phyloP scores from a whole-genome alignment of 306 rosid species.

The Acacia acuminata region DNA sequence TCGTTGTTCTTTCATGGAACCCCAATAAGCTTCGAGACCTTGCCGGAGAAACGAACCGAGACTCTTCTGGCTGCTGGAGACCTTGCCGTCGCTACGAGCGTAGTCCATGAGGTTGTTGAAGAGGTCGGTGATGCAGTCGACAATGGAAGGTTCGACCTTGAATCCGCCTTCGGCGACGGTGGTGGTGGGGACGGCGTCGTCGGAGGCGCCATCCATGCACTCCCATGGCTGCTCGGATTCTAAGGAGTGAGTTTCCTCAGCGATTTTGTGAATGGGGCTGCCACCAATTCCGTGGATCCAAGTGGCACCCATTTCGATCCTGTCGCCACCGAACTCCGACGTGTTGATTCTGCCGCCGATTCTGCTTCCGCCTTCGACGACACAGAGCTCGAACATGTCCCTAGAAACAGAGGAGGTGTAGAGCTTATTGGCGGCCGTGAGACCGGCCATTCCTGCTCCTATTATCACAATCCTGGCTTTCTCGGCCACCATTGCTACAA shows the following conservation, averaged over 20 bases:
- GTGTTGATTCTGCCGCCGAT: constrained; percentile 95
- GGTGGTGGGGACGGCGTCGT: constrained; percentile 33
- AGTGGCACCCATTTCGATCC: constrained; percentile 97
- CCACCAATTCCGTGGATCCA: constrained; percentile 98
- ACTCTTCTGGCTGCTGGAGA: constrained; percentile 38
- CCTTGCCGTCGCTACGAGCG: constrained; percentile 43
- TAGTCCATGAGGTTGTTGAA: constrained; percentile 75
- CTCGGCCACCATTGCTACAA: constrained; percentile 63
- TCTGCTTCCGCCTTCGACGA: constrained; percentile 87
- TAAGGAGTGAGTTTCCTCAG: constrained; percentile 65
- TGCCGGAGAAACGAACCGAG: constrained; percentile 65
- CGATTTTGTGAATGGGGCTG: constrained; percentile 84
- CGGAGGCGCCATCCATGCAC: constrained; percentile 72
- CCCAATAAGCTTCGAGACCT: constrained; percentile 68
- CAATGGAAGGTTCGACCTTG: constrained; percentile 35
- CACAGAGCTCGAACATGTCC: constrained; percentile 70
- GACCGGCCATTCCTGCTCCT: constrained; percentile 99
- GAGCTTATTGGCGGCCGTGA: constrained; percentile 90
- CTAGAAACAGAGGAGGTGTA: constrained; percentile 50
- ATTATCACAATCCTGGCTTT: constrained; percentile 83
- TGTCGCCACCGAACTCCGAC: constrained; percentile 86
- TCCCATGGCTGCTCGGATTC: constrained; percentile 89
- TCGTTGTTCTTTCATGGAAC: constrained; percentile 33
- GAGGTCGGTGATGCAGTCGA: constrained; percentile 64
- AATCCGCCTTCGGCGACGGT: constrained; percentile 85